Percentiles rank a stretch among this genome's conserved stretches.
Evolutionary conservation across 768 basidiomycete genomes (phyloP).

Genomic region (Mycena amicta): DNA sequence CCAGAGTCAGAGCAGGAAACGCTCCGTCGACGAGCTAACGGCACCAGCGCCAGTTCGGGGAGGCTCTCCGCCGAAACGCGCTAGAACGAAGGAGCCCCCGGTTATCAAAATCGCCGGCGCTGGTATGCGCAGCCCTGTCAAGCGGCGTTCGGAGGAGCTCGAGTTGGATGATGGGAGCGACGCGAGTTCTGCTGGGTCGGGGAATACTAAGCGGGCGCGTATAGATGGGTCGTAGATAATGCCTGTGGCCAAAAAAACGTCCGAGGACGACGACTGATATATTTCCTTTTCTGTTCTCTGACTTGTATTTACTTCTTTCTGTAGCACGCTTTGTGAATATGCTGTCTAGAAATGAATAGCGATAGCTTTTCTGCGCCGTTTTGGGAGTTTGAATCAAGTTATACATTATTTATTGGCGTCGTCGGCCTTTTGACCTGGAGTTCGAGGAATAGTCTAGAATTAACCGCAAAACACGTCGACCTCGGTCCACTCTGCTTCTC

Average conservation of each 20-base stretch:
- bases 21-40: conserved; percentile 35
- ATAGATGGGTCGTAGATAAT: not conserved
- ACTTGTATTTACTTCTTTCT: too few relatives aligned
- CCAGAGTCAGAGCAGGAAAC: conserved; percentile 12
- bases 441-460: too few relatives aligned
- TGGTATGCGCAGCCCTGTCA: conserved; percentile 27
- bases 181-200: not conserved
- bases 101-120: conserved; percentile 11
- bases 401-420: too few relatives aligned
- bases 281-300: too few relatives aligned
- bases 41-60: conserved; percentile 13
- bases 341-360: too few relatives aligned
- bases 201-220: not conserved
- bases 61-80: conserved; percentile 37
- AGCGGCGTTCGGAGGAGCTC: conserved; percentile 41
- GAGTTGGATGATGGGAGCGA: conserved; percentile 28
- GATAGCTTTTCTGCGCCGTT: too few relatives aligned
- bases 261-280: not conserved
- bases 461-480: too few relatives aligned
- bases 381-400: too few relatives aligned
- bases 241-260: not conserved
- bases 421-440: too few relatives aligned
- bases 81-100: conserved; percentile 15
- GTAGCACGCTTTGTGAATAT: too few relatives aligned
- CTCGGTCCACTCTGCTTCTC: too few relatives aligned